Base-by-base conservation (phyloP, 305 asterid species). In the Fraxinus greggii region DNA sequence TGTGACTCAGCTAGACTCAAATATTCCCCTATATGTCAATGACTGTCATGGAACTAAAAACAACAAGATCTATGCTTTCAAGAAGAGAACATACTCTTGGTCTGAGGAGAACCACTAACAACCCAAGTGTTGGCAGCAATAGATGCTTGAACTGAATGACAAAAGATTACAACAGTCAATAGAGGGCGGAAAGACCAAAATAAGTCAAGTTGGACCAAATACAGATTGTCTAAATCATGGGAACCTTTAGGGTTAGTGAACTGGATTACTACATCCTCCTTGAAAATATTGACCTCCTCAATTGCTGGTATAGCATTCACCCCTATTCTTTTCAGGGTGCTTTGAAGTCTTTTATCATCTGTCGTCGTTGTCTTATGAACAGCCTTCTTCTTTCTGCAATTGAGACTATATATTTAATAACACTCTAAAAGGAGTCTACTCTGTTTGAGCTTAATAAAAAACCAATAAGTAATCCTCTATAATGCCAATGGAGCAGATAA, bases 41-140 rank as follows among this genome's bases (percentile, higher is more conserved):
- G 63, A 69, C 48, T 5, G 26, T 32, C 24, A 78, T 23, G 63
- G 23, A 80, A 15, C 48, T 19, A 17, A 21, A 36, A 56, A 75
- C 78, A 73, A 36, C n/a, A 42, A 0, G 15, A 21, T 24, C 31
- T 26, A 61, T 3, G 7, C 19, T 32, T 78, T 12, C 8, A 12
- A 63, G 51, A 65, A 79, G 5, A 21, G 76, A 56, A 78, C 93
- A 7, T 91, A 93, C 97, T 91, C 88, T 91, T 93, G 86, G 91
- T 93, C 89, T 91, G 95, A 74, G 97, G 97, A 76, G 95, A 84
- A 54, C 97, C 95, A 82, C 97, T 91, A 76, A 91, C 95, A 80
- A 93, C 97, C 97, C 97, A 93, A 36, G 97, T 93, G 90, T 93
- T 93, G 85, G 97, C 97, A 74, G 97, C 93, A 33, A 93, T 88